A percentile compares a stretch with the other conserved stretches of the same genome.
phyloP scores from a whole-genome alignment of 2,329 filamentous ascomycete species.

The Fusarium sp. region DNA sequence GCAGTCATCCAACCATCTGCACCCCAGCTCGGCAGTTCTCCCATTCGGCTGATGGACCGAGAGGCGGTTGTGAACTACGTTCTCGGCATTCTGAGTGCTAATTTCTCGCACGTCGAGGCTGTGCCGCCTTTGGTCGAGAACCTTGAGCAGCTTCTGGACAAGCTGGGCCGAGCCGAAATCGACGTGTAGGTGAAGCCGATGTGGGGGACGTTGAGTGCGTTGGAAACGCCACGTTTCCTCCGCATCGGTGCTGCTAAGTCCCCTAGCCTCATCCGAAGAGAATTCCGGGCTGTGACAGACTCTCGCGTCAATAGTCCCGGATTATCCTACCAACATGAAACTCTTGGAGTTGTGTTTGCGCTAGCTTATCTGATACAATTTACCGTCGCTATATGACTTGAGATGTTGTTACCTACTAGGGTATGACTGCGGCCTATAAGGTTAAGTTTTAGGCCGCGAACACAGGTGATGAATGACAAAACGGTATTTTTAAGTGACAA shows the following conservation, averaged over 20 bases:
- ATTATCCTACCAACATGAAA: accelerated
- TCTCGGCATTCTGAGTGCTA: background rate
- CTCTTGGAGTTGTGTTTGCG: background rate
- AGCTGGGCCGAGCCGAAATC: background rate
- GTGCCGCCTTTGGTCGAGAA: background rate
- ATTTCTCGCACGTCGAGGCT: background rate
- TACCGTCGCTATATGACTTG: accelerated
- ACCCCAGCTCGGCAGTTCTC: background rate
- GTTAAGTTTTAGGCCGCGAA: too few species aligned
- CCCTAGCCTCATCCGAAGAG: background rate
- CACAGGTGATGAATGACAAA: too few species aligned
- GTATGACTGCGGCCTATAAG: too few species aligned
- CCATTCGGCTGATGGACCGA: background rate
- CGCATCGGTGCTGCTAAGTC: background rate
- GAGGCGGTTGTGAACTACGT: background rate
- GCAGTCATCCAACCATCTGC: background rate
- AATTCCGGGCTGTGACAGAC: background rate
- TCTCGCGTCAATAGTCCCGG: too few species aligned
- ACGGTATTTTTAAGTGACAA: too few species aligned
- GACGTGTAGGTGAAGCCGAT: background rate
- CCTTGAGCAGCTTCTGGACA: background rate
- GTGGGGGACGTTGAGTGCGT: background rate
- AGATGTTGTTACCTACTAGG: too few species aligned
- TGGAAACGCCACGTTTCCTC: background rate
- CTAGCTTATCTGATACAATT: background rate